Base-by-base conservation (phyloP, 805 yeast genomes). In the Schwanniomyces vanrijiae region DNA sequence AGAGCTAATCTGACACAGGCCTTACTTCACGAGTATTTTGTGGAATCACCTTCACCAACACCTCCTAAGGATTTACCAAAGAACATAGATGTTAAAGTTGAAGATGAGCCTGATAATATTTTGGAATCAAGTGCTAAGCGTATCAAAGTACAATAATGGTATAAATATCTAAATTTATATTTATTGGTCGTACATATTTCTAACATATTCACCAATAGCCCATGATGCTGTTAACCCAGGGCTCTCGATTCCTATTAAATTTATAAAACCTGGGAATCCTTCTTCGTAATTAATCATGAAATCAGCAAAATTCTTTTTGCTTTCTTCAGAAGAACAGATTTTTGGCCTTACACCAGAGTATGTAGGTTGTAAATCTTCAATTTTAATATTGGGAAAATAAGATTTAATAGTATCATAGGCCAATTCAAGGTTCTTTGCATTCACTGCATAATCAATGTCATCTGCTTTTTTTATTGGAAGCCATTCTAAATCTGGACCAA, bases 401-500 rank as follows among this genome's bases (percentile, higher is more conserved):
- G 73, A 69, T 9, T 65, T 55, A 4, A 89, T 84, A 7, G 85
- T 88, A 26, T 71, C 64, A 47, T 65, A 75, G 0, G 94, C 94
- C 0, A 67, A 69, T 9, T 71, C 70, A 7, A 85, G 59, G 48
- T 85, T 85, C 1, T 56, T 44, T 1, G 62, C 64, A 51, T 71
- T 75, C 5, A 83, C 85, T 5, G 67, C 58, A 50, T 80, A 78
- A 57, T 82, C 81, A 5, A 53, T 68, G 40, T 58, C 61, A 31
- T 48, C 52, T 1, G 76, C 68, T 26, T 60, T 55, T 3, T 50
- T 49, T 2, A 60, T 51, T 26, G 76, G 78, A 1, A 87, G 81
- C 88, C 95, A 90, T 62, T 90, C 94, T 35, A 89, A 65, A 61
- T 91, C 96, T 0, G 97, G 97, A 0, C 97, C 97, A 61, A 90